Percentiles rank a stretch among this genome's conserved stretches.
These are phyloP conservation scores for Helicostylum pulchrum DNA, from an alignment of 192 early-diverging fungal species.

Conservation along the genomic window DNA sequence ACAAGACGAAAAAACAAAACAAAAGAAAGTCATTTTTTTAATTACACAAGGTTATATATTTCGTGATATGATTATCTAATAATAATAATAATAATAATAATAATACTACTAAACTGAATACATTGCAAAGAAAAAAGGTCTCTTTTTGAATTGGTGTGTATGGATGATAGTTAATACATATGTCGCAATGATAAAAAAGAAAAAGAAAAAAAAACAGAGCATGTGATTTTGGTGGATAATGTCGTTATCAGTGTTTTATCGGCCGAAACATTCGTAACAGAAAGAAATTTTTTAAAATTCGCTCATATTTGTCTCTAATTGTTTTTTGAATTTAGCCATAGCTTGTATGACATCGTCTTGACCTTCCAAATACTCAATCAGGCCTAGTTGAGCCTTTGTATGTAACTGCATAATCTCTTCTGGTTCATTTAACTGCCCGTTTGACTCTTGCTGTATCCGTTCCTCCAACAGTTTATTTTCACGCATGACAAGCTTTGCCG, in stretches of 20 bases:
- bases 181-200: background rate
- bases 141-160: too few species aligned
- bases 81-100: background rate
- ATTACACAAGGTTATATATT: background rate
- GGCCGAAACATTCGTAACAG: background rate
- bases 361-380: constrained; percentile 25
- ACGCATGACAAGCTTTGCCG: too few species aligned
- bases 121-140: too few species aligned
- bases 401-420: constrained; percentile 13
- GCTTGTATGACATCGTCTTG: constrained; percentile 14
- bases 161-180: constrained; percentile 6
- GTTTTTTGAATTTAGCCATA: constrained; percentile 19
- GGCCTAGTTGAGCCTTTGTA: constrained; percentile 18
- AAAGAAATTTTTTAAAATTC: constrained; percentile 6
- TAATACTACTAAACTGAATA: background rate
- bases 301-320: constrained; percentile 7
- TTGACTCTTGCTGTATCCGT: constrained; percentile 3
- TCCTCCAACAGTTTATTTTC: background rate
- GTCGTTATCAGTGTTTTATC: background rate
- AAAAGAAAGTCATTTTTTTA: too few species aligned
- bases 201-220: background rate
- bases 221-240: background rate
- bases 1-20: too few species aligned
- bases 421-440: too few species aligned
- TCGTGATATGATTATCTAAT: background rate